Evolutionary conservation across 192 early-diverging fungal species (phyloP), one percentile per base, ranked within the genome.

Genomic region (Backusella australiensis): DNA sequence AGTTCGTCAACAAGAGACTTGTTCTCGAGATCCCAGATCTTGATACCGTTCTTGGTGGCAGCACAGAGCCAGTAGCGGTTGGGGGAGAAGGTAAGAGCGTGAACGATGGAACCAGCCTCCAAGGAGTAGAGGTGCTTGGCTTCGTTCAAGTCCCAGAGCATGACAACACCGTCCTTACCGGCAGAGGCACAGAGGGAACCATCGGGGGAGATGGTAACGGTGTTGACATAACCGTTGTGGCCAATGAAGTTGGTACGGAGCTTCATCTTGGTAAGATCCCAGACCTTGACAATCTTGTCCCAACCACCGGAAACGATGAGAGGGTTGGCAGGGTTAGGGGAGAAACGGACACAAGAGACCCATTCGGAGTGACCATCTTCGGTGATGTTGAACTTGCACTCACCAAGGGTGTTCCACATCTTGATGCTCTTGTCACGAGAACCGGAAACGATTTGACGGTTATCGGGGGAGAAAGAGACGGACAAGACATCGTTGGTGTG

Each of bases 11-110:
- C 96, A 80, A 97, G 86, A 69, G 90, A 90, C 95, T 99, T 99
- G 91, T 91, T 94, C 90, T 99, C 96, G 72, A 99, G 87, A 85
- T 99, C 98, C 97, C 97, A 99, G 91, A 99, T 96, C 94, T 96
- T 98, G 93, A 99, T 98, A 86, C 91, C 90, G 78, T 89, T 89
- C 78, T 87, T 86, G 80, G 97, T 98, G 84, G 98, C 98, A 84
- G 97, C 98, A 90, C 96, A 97, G 86, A 99, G 92, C 98, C 98
- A 99, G 95, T 99, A 99, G 77, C 97, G 91, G 95, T 99, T 98
- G 82, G 98, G 98, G 78, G 96, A 98, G 94, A 99, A 99, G 79
- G 91, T 91, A 69, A 99, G 90, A 75, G 96, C 92, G 90, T 99
- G 95, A 93, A 99, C 95, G 82, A 92, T 87, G 87, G 94, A 94